Evolutionary conservation across 306 rosid genomes (phyloP).

Genomic region (Gynostemma pentaphyllum): DNA sequence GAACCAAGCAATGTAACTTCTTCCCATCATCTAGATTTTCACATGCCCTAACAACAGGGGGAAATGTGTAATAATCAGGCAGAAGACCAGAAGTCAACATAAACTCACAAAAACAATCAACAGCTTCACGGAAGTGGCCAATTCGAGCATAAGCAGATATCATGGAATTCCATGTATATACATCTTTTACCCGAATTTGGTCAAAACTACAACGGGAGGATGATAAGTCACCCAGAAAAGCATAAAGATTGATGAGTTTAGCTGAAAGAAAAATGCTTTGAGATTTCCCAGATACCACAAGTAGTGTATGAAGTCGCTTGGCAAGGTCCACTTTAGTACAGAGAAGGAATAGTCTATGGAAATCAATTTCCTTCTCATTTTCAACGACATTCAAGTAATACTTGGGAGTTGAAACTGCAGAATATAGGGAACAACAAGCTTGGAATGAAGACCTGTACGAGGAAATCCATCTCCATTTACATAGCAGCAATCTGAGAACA

Average conservation of each 20-base stretch:
- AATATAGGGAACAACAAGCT: slow-evolving; percentile 18
- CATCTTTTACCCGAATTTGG: slow-evolving; percentile 27
- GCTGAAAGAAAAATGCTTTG: slow-evolving; percentile 22
- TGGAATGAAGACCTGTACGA: slow-evolving; percentile 11
- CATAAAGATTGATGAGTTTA: slow-evolving; percentile 32
- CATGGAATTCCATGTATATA: slow-evolving; percentile 47
- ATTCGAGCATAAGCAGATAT: slow-evolving; percentile 34
- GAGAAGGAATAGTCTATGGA: slow-evolving; percentile 21
- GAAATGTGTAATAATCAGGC: slow-evolving; percentile 38
- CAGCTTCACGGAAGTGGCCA: slow-evolving; percentile 24
- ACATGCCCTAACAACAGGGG: slow-evolving; percentile 41
- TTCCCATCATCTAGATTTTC: slow-evolving; percentile 24
- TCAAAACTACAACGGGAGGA: slow-evolving; percentile 23
- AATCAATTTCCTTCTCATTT: slow-evolving; percentile 16
- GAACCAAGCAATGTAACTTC: slow-evolving; percentile 35
- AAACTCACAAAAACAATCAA: slow-evolving; percentile 24
- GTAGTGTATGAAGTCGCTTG: slow-evolving; percentile 33
- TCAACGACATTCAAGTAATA: slow-evolving; percentile 13
- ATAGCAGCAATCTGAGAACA: slow-evolving; percentile 23
- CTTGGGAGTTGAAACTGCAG: slow-evolving; percentile 3
- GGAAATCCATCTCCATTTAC: slow-evolving; percentile 22
- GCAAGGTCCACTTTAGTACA: slow-evolving; percentile 27
- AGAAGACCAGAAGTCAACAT: slow-evolving; percentile 18
- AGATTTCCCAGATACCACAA: slow-evolving; percentile 30
- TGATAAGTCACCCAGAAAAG: slow-evolving; percentile 29